Evolutionary conservation across 208 protist genomes (phyloP).

Genomic region (Leishmania aethiopica): DNA sequence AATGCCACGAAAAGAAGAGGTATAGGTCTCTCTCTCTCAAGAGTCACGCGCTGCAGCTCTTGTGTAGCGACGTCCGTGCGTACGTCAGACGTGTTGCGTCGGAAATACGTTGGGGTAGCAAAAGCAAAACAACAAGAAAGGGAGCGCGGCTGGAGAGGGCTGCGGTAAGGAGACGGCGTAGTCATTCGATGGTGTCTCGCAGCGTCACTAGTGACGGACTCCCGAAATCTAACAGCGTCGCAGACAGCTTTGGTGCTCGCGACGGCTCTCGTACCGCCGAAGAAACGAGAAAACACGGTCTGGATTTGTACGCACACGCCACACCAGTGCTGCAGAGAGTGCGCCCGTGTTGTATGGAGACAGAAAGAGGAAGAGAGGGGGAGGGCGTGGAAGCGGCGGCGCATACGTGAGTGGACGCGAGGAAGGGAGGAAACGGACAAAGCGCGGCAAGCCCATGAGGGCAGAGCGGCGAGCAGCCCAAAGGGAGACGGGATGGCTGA

Average conservation of each 20-base stretch:
- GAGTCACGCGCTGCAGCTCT: not conserved
- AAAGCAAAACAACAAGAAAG: not conserved
- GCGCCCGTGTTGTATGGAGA: not conserved
- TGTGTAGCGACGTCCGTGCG: not conserved
- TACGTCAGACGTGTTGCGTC: not conserved
- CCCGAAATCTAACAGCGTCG: not conserved
- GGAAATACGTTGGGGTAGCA: constrained; percentile 2
- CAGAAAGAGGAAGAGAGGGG: not conserved
- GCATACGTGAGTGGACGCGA: not conserved
- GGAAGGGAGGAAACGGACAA: not conserved
- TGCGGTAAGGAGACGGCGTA: not conserved
- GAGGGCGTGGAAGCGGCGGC: not conserved
- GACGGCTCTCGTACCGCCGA: constrained; percentile 5
- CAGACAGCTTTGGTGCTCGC: not conserved
- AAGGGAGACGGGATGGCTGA: not conserved
- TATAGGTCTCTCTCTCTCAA: not conserved
- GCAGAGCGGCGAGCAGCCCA: not conserved
- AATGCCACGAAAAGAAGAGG: not conserved
- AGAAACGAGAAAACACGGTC: constrained; percentile 12
- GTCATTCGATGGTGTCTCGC: not conserved
- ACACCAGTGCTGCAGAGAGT: not conserved
- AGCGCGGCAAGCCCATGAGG: not conserved
- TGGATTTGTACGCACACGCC: not conserved
- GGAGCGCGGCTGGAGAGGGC: not conserved
- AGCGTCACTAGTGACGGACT: not conserved